These are phyloP conservation scores for Phytopythium aichiense DNA, from an alignment of 352 stramenopile species.

Conservation along the genomic window DNA sequence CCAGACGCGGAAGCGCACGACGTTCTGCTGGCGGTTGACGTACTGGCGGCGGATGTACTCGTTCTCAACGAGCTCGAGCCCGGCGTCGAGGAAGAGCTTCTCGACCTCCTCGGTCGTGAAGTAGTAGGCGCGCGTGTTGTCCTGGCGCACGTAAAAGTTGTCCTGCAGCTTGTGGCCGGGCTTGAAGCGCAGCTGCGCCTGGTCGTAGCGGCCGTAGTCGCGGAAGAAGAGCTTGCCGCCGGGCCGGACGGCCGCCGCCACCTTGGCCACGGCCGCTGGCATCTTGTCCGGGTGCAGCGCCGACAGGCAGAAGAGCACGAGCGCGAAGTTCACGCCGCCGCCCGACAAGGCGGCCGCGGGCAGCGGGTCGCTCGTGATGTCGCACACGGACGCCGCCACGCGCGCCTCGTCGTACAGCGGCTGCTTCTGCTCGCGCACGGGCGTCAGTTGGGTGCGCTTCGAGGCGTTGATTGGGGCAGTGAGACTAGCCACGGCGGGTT, in stretches of 20 bases:
- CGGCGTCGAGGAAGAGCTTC: conserved; percentile 51
- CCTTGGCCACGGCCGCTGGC: conserved; percentile 80
- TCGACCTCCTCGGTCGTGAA: conserved; percentile 87
- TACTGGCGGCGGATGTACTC: conserved; percentile 88
- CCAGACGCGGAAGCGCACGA: conserved; percentile 88
- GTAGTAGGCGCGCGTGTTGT: conserved; percentile 96
- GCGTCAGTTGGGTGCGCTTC: too few species aligned
- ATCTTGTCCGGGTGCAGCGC: conserved; percentile 90
- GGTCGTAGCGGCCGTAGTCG: conserved; percentile 95
- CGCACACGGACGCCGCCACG: conserved; percentile 69
- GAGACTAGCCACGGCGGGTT: conserved; percentile 10
- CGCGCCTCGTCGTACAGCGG: conserved; percentile 72
- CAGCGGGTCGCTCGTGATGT: conserved; percentile 81
- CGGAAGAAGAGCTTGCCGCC: conserved; percentile 90
- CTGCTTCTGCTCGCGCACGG: conserved; percentile 45
- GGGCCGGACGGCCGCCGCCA: conserved; percentile 71
- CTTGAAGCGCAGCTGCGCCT: conserved; percentile 93
- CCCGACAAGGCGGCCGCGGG: conserved; percentile 43
- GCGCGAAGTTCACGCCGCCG: conserved; percentile 77
- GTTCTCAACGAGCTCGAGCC: conserved; percentile 66
- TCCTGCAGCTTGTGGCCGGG: conserved; percentile 86
- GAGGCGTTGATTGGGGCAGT: too few species aligned
- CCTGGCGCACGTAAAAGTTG: conserved; percentile 94
- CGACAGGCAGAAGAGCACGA: conserved; percentile 89
- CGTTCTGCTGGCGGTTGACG: conserved; percentile 78